A percentile compares a stretch with the other conserved stretches of the same genome.
Evolutionary conservation across 2,329 filamentous ascomycete genomes (phyloP).

Genomic region (Nemania diffusa): DNA sequence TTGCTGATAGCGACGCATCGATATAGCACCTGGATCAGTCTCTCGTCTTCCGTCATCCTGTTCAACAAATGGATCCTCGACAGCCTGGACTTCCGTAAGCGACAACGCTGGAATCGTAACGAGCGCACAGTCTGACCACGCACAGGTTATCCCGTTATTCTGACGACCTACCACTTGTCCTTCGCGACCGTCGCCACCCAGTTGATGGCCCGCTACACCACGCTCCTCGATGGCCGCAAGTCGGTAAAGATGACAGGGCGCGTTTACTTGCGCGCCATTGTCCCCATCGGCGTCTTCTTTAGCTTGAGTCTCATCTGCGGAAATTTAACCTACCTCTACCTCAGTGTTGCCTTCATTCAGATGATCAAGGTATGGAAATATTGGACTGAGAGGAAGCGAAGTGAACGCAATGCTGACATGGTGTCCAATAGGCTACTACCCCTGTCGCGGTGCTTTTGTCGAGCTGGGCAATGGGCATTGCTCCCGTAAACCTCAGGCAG

Average conservation of each 20-base stretch:
- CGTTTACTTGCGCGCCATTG: slow-evolving; percentile 91
- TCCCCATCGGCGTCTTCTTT: slow-evolving; percentile 96
- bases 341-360: slow-evolving; percentile 97
- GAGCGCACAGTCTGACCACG: slow-evolving; percentile 42
- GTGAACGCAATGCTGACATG: slow-evolving; percentile 27
- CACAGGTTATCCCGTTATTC: slow-evolving; percentile 76
- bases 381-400: neutral
- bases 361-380: slow-evolving; percentile 83
- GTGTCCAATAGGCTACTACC: slow-evolving; percentile 77
- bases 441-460: slow-evolving; percentile 92
- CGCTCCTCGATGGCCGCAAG: slow-evolving; percentile 90
- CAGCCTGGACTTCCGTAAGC: slow-evolving; percentile 82
- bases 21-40: slow-evolving; percentile 84
- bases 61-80: slow-evolving; percentile 99
- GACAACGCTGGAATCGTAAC: slow-evolving; percentile 51
- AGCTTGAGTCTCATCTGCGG: slow-evolving; percentile 95
- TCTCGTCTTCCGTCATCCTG: slow-evolving; percentile 94
- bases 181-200: slow-evolving; percentile 97
- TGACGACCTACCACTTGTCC: slow-evolving; percentile 94
- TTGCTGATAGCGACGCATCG: slow-evolving; percentile 21
- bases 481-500: slow-evolving; percentile 84
- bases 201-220: slow-evolving; percentile 88
- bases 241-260: slow-evolving; percentile 96
- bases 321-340: slow-evolving; percentile 94
- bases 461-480: slow-evolving; percentile 87